Conservation (phyloP, 495 filamentous ascomycete genomes). For the Neurospora cerealis region DNA sequence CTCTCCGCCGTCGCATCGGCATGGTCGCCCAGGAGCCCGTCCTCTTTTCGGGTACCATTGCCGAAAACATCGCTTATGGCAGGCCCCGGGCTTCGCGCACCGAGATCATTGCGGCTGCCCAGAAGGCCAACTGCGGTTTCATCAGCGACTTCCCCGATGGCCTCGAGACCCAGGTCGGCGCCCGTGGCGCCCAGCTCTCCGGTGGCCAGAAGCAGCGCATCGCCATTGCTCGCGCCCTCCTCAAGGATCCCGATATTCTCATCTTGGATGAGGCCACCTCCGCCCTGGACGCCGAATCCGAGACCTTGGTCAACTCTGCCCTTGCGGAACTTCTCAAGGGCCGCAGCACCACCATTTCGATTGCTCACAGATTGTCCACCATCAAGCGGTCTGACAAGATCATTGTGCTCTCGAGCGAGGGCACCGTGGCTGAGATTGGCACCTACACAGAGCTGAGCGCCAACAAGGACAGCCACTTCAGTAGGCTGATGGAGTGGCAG, state of each 20-base stretch:
- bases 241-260: slow-evolving; percentile 93
- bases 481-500: slow-evolving; percentile 97
- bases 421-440: slow-evolving; percentile 82
- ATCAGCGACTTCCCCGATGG: slow-evolving; percentile 95
- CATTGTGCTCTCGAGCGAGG: slow-evolving; percentile 76
- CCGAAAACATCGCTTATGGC: slow-evolving; percentile 94
- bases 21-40: slow-evolving; percentile 94
- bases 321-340: slow-evolving; percentile 69
- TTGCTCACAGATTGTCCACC: slow-evolving; percentile 88
- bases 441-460: slow-evolving; percentile 66
- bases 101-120: slow-evolving; percentile 78
- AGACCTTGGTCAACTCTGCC: slow-evolving; percentile 89
- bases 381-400: slow-evolving; percentile 92
- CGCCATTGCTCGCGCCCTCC: slow-evolving; percentile 86
- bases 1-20: slow-evolving; percentile 86
- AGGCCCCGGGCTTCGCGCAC: slow-evolving; percentile 65
- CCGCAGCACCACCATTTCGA: slow-evolving; percentile 90
- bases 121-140: slow-evolving; percentile 93
- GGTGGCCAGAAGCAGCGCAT: slow-evolving; percentile 98
- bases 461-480: slow-evolving; percentile 72
- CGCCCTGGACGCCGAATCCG: slow-evolving; percentile 93
- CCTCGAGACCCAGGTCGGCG: slow-evolving; percentile 86
- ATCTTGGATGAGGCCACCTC: slow-evolving; percentile 93
- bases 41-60: slow-evolving; percentile 88
- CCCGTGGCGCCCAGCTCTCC: slow-evolving; percentile 85